These are phyloP conservation scores for Gloeophyllum trabeum DNA, from an alignment of 768 basidiomycete species.

Conservation along the genomic window DNA sequence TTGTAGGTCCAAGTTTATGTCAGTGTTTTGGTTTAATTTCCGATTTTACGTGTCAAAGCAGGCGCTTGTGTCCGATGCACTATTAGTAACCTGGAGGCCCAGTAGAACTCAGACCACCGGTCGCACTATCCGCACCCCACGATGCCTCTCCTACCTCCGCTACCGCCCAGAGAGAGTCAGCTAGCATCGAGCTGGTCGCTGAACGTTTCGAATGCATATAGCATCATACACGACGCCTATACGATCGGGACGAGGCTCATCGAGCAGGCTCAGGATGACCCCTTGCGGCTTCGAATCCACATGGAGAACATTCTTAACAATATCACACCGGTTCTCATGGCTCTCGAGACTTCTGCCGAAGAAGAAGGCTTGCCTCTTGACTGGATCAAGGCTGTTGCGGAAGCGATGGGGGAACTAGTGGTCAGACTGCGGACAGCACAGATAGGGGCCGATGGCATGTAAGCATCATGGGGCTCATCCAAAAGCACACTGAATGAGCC, in stretches of 20 bases:
- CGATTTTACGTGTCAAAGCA: too few relatives aligned
- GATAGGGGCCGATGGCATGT: not conserved
- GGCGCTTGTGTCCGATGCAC: too few relatives aligned
- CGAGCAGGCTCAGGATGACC: not conserved
- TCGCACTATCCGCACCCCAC: too few relatives aligned
- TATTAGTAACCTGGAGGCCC: too few relatives aligned
- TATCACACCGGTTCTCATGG: not conserved
- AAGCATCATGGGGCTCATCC: too few relatives aligned
- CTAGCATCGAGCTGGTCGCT: conserved; percentile 1
- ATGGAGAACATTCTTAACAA: not conserved
- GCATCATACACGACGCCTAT: not conserved
- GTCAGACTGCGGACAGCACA: not conserved
- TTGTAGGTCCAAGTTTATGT: too few relatives aligned
- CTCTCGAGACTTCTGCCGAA: not conserved
- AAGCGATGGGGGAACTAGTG: not conserved
- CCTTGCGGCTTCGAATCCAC: not conserved
- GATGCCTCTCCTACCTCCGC: too few relatives aligned
- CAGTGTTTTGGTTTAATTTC: too few relatives aligned
- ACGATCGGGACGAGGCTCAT: not conserved
- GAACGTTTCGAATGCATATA: not conserved
- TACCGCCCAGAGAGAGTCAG: too few relatives aligned
- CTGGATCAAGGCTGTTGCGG: not conserved
- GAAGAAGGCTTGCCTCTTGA: not conserved
- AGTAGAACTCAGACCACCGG: too few relatives aligned
- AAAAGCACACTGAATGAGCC: too few relatives aligned